phyloP scores from a whole-genome alignment of 2,329 filamentous ascomycete species.

The Colletotrichum magnum region DNA sequence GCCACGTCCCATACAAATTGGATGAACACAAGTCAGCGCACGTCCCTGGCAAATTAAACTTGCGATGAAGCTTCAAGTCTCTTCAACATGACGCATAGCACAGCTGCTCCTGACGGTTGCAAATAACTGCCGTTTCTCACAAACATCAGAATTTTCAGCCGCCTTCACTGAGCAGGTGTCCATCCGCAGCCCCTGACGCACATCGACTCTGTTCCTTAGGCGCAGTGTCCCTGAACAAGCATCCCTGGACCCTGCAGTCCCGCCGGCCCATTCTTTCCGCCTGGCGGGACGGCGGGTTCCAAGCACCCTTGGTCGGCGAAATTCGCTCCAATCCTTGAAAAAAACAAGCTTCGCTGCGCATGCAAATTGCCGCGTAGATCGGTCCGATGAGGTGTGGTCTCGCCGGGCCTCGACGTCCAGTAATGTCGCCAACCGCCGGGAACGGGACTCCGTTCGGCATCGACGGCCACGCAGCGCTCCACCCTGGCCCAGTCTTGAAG shows the following conservation, averaged over 20 bases:
- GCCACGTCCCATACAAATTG: neutral
- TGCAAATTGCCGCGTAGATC: slow-evolving; percentile 10
- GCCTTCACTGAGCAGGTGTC: too few relatives aligned
- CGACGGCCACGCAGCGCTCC: slow-evolving; percentile 3
- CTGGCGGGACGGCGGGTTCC: slow-evolving; percentile 3
- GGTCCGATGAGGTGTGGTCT: slow-evolving; percentile 8
- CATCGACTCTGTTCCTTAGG: neutral
- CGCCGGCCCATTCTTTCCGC: neutral
- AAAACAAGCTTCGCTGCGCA: neutral
- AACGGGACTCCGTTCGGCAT: slow-evolving; percentile 4
- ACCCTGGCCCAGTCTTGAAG: neutral
- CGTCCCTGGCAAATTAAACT: neutral
- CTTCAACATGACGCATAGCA: too few relatives aligned
- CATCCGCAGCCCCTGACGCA: too few relatives aligned
- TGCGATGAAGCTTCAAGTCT: neutral
- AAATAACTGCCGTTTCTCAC: too few relatives aligned
- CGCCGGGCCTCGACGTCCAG: neutral
- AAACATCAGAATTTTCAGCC: too few relatives aligned
- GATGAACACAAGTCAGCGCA: neutral
- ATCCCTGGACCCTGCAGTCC: neutral
- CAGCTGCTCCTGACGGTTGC: too few relatives aligned
- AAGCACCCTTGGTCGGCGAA: neutral
- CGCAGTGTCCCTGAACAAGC: neutral
- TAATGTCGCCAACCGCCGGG: slow-evolving; percentile 6
- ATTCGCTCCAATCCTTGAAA: neutral